Percentiles rank a stretch among this genome's conserved stretches.
phyloP scores from a whole-genome alignment of 768 basidiomycete species.

The Lactifluus pinguis region DNA sequence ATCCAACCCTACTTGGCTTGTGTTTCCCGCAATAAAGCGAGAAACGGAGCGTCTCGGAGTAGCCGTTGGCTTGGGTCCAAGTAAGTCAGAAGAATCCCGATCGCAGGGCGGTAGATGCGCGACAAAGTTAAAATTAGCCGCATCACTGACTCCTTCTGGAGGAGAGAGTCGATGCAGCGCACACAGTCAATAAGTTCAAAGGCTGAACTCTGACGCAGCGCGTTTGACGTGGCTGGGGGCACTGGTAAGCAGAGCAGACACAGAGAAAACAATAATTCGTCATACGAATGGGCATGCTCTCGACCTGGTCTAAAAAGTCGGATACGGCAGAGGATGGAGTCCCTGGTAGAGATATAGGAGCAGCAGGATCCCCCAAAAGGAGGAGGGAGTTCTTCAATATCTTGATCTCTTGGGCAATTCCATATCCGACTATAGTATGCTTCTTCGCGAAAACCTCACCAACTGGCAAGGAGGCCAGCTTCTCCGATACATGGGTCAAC shows the following conservation, averaged over 20 bases:
- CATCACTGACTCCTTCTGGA: slow-evolving; percentile 31
- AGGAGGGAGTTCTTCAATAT: slow-evolving; percentile 33
- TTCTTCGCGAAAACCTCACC: slow-evolving; percentile 27
- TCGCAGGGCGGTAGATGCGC: slow-evolving; percentile 34
- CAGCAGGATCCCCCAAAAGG: slow-evolving; percentile 22
- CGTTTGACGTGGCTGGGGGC: slow-evolving; percentile 30
- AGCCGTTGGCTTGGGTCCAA: slow-evolving; percentile 35
- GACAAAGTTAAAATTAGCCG: slow-evolving; percentile 34
- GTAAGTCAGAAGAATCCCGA: slow-evolving; percentile 36
- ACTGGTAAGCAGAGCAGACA: neutral
- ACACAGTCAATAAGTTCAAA: slow-evolving; percentile 58
- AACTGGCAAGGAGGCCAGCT: slow-evolving; percentile 30
- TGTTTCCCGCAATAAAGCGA: neutral
- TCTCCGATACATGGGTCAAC: slow-evolving; percentile 27
- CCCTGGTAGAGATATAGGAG: neutral
- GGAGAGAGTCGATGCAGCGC: slow-evolving; percentile 35
- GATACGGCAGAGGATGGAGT: slow-evolving; percentile 25
- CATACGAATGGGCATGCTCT: slow-evolving; percentile 41
- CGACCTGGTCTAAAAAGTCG: slow-evolving; percentile 39
- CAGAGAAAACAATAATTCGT: slow-evolving; percentile 3
- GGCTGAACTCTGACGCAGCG: slow-evolving; percentile 32
- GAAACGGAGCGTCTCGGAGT: slow-evolving; percentile 27
- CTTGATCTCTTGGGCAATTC: slow-evolving; percentile 37
- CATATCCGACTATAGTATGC: slow-evolving; percentile 22
- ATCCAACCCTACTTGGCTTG: neutral